phyloP scores from a whole-genome alignment of 2,329 filamentous ascomycete genomes.

The Diaporthe destruens region DNA sequence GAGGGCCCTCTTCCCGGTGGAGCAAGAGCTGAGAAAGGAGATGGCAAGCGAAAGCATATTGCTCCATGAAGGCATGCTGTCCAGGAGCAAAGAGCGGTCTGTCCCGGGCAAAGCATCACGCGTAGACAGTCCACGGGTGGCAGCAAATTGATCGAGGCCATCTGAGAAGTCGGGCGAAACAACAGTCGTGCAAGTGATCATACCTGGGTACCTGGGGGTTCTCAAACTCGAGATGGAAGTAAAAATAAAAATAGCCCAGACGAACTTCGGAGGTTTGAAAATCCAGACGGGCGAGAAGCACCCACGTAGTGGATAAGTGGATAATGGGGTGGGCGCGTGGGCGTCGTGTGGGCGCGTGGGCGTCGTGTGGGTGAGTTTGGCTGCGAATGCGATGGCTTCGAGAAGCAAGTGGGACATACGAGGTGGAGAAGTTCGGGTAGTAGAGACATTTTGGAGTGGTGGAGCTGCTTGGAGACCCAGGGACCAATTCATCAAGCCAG shows the following conservation, averaged over 20 bases:
- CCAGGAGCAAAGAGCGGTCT: conserved; percentile 18
- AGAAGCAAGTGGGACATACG: conserved; percentile 20
- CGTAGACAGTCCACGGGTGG: too few relatives aligned
- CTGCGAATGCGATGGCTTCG: background rate
- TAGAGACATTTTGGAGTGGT: conserved; percentile 25
- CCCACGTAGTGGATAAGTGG: background rate
- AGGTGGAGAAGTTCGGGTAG: conserved; percentile 9
- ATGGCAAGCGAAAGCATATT: conserved; percentile 26
- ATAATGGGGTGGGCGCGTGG: background rate
- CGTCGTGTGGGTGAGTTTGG: background rate
- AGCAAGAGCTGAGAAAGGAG: conserved; percentile 24
- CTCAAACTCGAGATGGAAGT: background rate
- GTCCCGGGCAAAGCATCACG: background rate
- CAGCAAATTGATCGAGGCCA: background rate
- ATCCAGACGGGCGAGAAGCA: background rate
- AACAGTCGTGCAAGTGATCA: too few relatives aligned
- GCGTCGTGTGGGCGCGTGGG: background rate
- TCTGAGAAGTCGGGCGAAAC: too few relatives aligned
- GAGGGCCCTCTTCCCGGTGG: conserved; percentile 11
- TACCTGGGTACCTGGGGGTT: too few relatives aligned
- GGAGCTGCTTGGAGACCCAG: background rate
- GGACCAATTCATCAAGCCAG: too few relatives aligned
- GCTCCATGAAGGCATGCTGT: conserved; percentile 4
- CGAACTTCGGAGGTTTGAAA: conserved; percentile 7
- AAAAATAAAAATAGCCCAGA: conserved; percentile 13